Base-by-base conservation (phyloP, 805 yeast genomes). In the Candida saitoana region DNA sequence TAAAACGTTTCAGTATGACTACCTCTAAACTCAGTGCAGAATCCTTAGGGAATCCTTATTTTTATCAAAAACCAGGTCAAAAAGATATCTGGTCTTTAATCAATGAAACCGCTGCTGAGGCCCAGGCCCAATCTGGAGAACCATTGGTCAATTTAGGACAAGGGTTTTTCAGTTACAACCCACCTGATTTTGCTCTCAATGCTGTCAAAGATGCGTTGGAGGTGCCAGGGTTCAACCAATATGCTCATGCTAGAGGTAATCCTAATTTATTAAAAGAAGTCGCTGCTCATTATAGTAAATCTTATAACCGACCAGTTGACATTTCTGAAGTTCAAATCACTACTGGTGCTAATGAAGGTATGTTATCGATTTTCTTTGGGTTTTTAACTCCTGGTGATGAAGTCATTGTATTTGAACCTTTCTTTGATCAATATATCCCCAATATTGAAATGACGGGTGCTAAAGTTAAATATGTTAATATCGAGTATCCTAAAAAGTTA, bases 301-400 rank as follows among this genome's bases (percentile, higher is more conserved):
- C 74, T 35, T 84, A 82, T 50, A 80, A 79, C 15, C 70, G 83
- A 39, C 61, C 67, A 18, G 65, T 88, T 16, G 71, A 74, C 18
- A 71, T 77, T 15, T 67, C 74, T 32, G 85, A 88, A 56, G 72
- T 93, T 33, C 79, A 83, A 42, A 83, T 91, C 31, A 87, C 96
- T 35, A 89, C 98, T 1, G 99, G 99, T 42, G 99, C 99, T 35
- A 93, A 93, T 56, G 98, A 93, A 66, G 98, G 97, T 29, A 86
- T 93, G 73, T 73, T 87, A 40, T 67, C 96, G 2, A 80, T 84
- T 3, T 82, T 90, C 59, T 83, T 88, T 44, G 99, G 95, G 0
- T 84, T 89, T 51, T 65, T 93, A 49, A 76, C 86, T 35, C 77
- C 80, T 1, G 97, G 95, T 17, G 99, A 93, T 55, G 99, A 93